Conservation (phyloP, 768 basidiomycete species). For the Cystobasidium ongulense region DNA sequence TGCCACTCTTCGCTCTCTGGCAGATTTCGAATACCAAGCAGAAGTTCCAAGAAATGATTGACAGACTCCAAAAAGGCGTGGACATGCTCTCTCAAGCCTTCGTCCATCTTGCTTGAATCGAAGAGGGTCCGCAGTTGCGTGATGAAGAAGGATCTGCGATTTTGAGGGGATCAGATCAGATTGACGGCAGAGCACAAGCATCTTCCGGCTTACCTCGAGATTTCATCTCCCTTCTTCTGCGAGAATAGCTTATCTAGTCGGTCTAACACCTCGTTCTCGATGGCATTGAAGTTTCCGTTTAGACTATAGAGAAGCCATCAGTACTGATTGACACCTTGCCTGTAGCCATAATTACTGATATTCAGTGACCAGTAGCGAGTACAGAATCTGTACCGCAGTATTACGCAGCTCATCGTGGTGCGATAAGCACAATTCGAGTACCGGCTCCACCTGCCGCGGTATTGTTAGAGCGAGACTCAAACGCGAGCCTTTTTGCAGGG, state of each 20-base stretch:
- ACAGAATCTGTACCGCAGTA: conserved; percentile 84
- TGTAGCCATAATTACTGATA: conserved; percentile 22
- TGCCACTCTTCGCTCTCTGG: conserved; percentile 78
- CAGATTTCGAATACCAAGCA: conserved; percentile 75
- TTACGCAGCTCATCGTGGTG: conserved; percentile 86
- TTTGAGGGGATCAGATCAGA: conserved; percentile 53
- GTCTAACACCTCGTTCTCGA: conserved; percentile 85
- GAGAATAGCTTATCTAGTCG: conserved; percentile 83
- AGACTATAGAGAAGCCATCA: conserved; percentile 45
- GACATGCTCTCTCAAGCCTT: conserved; percentile 66
- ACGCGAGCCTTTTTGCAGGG: neutral
- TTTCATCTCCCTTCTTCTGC: conserved; percentile 58
- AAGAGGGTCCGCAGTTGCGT: conserved; percentile 82
- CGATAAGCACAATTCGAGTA: conserved; percentile 85
- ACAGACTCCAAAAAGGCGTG: conserved; percentile 77
- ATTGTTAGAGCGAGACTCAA: too few relatives aligned
- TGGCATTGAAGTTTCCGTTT: conserved; percentile 71
- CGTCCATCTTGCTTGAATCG: conserved; percentile 71
- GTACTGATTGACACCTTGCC: neutral
- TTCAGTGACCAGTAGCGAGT: conserved; percentile 76
- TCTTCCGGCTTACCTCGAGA: conserved; percentile 28
- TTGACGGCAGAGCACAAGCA: neutral
- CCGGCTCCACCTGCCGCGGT: conserved; percentile 63
- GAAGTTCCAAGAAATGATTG: conserved; percentile 80
- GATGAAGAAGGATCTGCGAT: conserved; percentile 86